Evolutionary conservation across 2,329 filamentous ascomycete genomes (phyloP), one percentile per base, ranked within the genome.

Genomic region (Aspergillus sp.): DNA sequence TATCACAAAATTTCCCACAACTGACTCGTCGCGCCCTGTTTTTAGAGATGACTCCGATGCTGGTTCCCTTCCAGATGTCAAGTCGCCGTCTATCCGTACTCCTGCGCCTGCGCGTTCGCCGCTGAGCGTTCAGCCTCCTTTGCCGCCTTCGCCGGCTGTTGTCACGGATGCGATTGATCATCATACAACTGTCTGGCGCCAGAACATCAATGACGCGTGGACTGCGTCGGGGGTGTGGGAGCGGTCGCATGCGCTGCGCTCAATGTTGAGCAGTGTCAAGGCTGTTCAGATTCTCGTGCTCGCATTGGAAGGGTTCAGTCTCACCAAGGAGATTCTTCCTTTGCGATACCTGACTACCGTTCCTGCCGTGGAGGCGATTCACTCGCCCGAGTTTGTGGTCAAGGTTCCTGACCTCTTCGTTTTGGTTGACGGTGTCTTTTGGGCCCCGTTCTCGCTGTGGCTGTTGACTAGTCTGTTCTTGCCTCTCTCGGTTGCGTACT

Each of bases 371-470:
- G 53, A 66, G 9, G 64, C 73, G 13, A 64, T 88, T 19, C 73
- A 75, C 44, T 79, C 78, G 10, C 69, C 73, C 6, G 77, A 80
- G 48, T 75, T 80, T 50, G 72, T 81, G 3, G 73, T 95, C 49
- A 77, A 80, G 56, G 67, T 93, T 13, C 89, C 90, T 0, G 88
- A 97, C 65, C 73, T 95, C 55, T 94, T 93, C 66, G 68, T 85
- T 28, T 72, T 96, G 7, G 68, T 95, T 32, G 87, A 85, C 1
- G 71, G 77, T 33, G 78, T 78, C 27, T 97, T 95, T 76, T 97
- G 91, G 91, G 83, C 80, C 0, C 86, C 90, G 0, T 81, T 86
- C 43, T 74, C 83, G 6, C 75, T 90, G 13, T 97, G 90, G 90
- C 64, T 81, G 5, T 63, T 83, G 31, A 93, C 89, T 7, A 86